Evolutionary conservation across 805 yeast species (phyloP), one percentile per base, ranked within the genome.

Genomic region (Yarrowia sp.): DNA sequence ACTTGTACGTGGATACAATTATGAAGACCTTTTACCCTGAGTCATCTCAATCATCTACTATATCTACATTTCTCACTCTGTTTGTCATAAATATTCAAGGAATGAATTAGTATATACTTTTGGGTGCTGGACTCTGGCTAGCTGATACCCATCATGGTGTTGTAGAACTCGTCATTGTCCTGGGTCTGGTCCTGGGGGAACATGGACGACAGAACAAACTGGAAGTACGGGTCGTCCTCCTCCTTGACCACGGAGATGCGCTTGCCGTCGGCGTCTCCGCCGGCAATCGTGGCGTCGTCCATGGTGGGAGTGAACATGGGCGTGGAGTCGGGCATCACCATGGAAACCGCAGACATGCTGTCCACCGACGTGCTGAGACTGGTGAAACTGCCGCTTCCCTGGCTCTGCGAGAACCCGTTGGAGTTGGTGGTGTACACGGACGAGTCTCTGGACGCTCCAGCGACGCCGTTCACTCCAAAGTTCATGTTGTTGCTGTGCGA

Each of bases 91-190:
- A 53, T 53, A 53, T 53, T 11, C 59, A 53, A 53, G 59, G 59
- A 53, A 53, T 53, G 59, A 53, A 53, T 53, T 53, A 53, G 59
- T 53, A 53, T 53, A 53, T 53, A 53, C 58, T 36, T 52, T 8
- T 19, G 59, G 45, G 59, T 16, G 59, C 59, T 53, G 59, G 59
- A 53, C 59, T 53, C 59, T 53, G 45, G 45, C 56, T 49, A 63
- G 48, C 46, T 48, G 19, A 63, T 48, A 22, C 67, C 67, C 67
- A 63, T 49, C 67, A 63, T 49, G 55, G 53, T 59, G 66, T 41
- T 63, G 67, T 48, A 49, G 46, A 63, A 48, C 56, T 63, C 67
- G 56, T 63, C 67, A 19, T 48, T 36, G 19, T 63, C 67, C 40
- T 63, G 67, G 26, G 55, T 26, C 40, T 46, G 67, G 26, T 48